Percentiles rank a stretch among this genome's conserved stretches.
Conservation (phyloP, 2,329 filamentous ascomycete species). For the Microascus cirrosus region DNA sequence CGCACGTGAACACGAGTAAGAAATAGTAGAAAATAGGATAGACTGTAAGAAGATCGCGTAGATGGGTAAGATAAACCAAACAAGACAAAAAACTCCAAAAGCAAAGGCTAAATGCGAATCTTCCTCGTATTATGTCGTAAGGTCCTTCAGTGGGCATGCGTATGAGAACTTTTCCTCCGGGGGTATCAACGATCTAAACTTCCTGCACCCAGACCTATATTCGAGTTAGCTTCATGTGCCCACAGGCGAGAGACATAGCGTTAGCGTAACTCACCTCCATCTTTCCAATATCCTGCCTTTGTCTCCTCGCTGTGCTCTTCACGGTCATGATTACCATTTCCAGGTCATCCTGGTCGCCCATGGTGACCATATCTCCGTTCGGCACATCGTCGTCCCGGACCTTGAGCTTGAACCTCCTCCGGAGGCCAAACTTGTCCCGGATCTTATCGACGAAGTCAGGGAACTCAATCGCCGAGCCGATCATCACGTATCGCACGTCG, state of each 20-base stretch:
- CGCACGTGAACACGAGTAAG: not conserved
- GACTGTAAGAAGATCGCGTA: not conserved
- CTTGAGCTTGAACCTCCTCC: constrained; percentile 76
- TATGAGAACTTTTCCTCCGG: not conserved
- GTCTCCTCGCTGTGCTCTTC: constrained; percentile 57
- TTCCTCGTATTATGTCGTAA: constrained; percentile 4
- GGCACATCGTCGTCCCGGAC: constrained; percentile 68
- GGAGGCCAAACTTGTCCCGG: constrained; percentile 74
- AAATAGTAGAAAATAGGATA: not conserved
- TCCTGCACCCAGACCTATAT: constrained; percentile 38
- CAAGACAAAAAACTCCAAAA: not conserved
- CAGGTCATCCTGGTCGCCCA: constrained; percentile 92
- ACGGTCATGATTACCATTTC: constrained; percentile 72
- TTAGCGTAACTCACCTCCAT: constrained; percentile 64
- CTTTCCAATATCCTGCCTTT: constrained; percentile 76
- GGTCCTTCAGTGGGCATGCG: constrained; percentile 1
- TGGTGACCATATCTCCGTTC: constrained; percentile 85
- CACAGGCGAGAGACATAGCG: not conserved
- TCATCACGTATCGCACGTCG: constrained; percentile 88
- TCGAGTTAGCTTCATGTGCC: constrained; percentile 12
- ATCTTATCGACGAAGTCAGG: constrained; percentile 69
- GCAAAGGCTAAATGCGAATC: not conserved
- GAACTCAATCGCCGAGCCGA: constrained; percentile 62
- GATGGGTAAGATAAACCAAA: not conserved
- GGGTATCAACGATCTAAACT: constrained; percentile 21